Conservation (phyloP, 345 rosid species). For the Brassica cretica region DNA sequence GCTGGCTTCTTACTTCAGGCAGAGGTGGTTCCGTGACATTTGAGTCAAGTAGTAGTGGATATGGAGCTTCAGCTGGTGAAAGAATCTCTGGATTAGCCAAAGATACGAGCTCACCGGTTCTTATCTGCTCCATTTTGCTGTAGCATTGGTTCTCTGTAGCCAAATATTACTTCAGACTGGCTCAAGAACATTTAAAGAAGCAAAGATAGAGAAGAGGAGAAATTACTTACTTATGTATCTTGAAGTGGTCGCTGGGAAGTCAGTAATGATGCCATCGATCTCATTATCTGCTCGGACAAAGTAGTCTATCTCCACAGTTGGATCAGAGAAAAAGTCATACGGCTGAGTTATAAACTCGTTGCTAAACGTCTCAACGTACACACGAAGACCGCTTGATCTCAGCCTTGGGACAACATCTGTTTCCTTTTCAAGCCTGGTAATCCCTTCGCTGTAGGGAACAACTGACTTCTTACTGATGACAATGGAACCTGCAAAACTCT, state of each 20-base stretch:
- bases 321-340: slow-evolving; percentile 71
- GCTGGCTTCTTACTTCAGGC: slow-evolving; percentile 35
- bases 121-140: slow-evolving; percentile 42
- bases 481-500: slow-evolving; percentile 62
- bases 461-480: slow-evolving; percentile 60
- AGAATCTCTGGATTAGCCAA: neutral
- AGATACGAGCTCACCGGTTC: slow-evolving; percentile 47
- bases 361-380: slow-evolving; percentile 63
- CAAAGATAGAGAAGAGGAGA: slow-evolving; percentile 5
- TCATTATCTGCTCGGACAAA: slow-evolving; percentile 23
- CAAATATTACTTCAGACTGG: slow-evolving; percentile 17
- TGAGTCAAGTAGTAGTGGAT: slow-evolving; percentile 46
- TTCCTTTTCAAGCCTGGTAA: slow-evolving; percentile 27
- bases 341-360: slow-evolving; percentile 78
- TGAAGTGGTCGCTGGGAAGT: slow-evolving; percentile 70
- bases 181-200: slow-evolving; percentile 8
- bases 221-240: slow-evolving; percentile 63
- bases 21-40: slow-evolving; percentile 65
- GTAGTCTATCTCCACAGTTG: slow-evolving; percentile 68
- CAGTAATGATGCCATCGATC: slow-evolving; percentile 69
- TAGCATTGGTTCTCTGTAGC: slow-evolving; percentile 71
- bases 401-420: slow-evolving; percentile 50
- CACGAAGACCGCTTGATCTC: slow-evolving; percentile 49
- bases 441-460: slow-evolving; percentile 33
- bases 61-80: slow-evolving; percentile 70